These are phyloP conservation scores for Coemansia sp. DNA, from an alignment of 192 early-diverging fungal genomes.

Conservation along the genomic window DNA sequence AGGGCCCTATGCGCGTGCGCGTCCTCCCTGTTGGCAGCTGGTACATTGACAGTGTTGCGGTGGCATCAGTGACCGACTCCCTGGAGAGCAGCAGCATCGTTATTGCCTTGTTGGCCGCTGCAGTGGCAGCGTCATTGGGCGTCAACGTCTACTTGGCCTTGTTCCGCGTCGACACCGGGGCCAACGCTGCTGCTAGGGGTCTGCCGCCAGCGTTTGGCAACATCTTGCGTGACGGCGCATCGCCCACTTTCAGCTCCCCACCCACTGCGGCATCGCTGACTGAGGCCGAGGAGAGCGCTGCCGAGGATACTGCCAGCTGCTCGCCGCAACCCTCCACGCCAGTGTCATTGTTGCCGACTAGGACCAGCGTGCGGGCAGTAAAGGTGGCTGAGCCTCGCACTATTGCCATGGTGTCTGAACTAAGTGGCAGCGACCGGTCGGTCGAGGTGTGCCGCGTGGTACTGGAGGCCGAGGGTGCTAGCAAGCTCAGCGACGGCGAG, in stretches of 20 bases:
- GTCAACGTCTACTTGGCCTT: slow-evolving; percentile 52
- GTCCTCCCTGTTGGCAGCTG: slow-evolving; percentile 41
- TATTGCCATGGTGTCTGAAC: not conserved
- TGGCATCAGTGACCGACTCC: slow-evolving; percentile 5
- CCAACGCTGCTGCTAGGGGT: not conserved
- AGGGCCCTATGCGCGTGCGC: slow-evolving; percentile 33
- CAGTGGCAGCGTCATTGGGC: slow-evolving; percentile 45
- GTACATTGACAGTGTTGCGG: slow-evolving; percentile 15
- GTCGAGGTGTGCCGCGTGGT: slow-evolving; percentile 51
- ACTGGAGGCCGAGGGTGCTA: slow-evolving; percentile 39
- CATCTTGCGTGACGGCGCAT: slow-evolving; percentile 21
- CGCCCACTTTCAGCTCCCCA: not conserved
- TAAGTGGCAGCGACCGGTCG: slow-evolving; percentile 26
- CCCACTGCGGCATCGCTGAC: not conserved
- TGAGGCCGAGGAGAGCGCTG: slow-evolving; percentile 27
- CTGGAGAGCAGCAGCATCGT: slow-evolving; percentile 46
- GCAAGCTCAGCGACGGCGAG: slow-evolving; percentile 73
- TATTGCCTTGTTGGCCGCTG: slow-evolving; percentile 43
- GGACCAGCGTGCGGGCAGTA: not conserved
- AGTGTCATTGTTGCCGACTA: not conserved
- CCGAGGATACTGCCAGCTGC: slow-evolving; percentile 8
- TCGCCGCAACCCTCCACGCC: not conserved
- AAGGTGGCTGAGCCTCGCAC: not conserved
- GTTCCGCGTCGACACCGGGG: slow-evolving; percentile 17
- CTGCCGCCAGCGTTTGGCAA: slow-evolving; percentile 27